Percentiles rank a stretch among this genome's conserved stretches.
phyloP scores from a whole-genome alignment of 2,329 filamentous ascomycete genomes.

The Fusarium bulbicola region DNA sequence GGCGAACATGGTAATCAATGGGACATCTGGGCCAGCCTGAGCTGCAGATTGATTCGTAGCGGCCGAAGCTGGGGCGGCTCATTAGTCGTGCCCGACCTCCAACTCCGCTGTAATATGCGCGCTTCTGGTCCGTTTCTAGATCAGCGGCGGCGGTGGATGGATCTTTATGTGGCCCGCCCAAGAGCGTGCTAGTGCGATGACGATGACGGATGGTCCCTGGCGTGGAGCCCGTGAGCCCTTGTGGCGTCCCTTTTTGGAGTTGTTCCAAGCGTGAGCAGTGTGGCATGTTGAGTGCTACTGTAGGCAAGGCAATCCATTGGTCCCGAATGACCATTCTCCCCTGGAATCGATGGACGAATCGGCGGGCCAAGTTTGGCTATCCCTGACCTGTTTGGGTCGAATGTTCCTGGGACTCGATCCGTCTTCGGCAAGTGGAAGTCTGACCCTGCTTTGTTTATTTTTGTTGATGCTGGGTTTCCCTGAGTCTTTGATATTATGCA shows the following conservation, averaged over 20 bases:
- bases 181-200: conserved; percentile 26
- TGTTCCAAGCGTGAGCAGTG: conserved; percentile 8
- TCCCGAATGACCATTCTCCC: conserved; percentile 29
- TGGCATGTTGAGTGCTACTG: conserved; percentile 18
- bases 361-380: conserved; percentile 29
- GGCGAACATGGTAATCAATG: not conserved
- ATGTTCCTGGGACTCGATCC: conserved; percentile 34
- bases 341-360: conserved; percentile 30
- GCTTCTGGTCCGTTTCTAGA: conserved; percentile 46
- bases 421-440: conserved; percentile 25
- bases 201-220: conserved; percentile 33
- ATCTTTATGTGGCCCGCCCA: conserved; percentile 26
- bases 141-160: conserved; percentile 42
- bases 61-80: conserved; percentile 41
- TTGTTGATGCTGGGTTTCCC: not conserved
- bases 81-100: conserved; percentile 40
- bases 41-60: conserved; percentile 38
- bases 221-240: conserved; percentile 18
- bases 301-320: conserved; percentile 2
- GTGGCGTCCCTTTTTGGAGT: conserved; percentile 15
- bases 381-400: conserved; percentile 35
- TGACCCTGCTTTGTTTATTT: conserved; percentile 26
- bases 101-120: conserved; percentile 38
- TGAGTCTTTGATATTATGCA: not conserved
- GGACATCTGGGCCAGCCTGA: conserved; percentile 28